A percentile compares a stretch with the other conserved stretches of the same genome.
Conservation (phyloP, 306 rosid genomes). For the Cucurbita maxima region DNA sequence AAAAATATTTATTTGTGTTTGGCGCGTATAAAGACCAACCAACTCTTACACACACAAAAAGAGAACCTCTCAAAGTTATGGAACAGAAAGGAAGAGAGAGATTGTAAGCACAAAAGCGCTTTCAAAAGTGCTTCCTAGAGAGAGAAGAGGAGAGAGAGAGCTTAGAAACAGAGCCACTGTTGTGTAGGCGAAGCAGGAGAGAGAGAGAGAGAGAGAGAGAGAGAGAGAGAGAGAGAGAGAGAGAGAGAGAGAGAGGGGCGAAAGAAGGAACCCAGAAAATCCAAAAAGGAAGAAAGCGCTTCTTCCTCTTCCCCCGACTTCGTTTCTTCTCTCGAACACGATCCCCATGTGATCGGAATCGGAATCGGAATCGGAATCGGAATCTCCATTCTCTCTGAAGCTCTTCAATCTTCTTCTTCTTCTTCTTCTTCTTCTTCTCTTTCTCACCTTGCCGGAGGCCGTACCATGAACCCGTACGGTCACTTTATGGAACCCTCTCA, state of each 20-base stretch:
- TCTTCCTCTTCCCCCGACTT: not conserved
- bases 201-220: conserved; percentile 20
- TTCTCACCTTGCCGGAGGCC: conserved; percentile 17
- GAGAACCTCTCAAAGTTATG: conserved; percentile 12
- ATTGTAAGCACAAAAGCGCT: not conserved
- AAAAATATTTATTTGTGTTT: not conserved
- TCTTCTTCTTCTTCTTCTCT: not conserved
- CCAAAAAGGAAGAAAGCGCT: conserved; percentile 10
- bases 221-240: conserved; percentile 14
- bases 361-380: conserved; percentile 21
- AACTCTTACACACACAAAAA: conserved; percentile 7
- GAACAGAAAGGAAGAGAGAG: conserved; percentile 10
- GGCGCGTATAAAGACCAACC: conserved; percentile 18
- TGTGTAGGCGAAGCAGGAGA: not conserved
- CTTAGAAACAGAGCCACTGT: conserved; percentile 26
- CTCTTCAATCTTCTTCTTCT: conserved; percentile 1
- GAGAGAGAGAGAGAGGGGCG: conserved; percentile 6
- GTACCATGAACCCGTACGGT: conserved; percentile 89
- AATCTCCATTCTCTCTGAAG: conserved; percentile 21
- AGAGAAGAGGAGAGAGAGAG: conserved; percentile 19
- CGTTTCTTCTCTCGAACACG: conserved; percentile 7
- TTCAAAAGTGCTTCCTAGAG: conserved; percentile 9
- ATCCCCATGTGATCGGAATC: conserved; percentile 43
- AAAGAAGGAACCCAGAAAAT: conserved; percentile 5
- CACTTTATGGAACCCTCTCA: conserved; percentile 47